A percentile compares a stretch with the other conserved stretches of the same genome.
Evolutionary conservation across 2,329 filamentous ascomycete genomes (phyloP).

Genomic region (Ilyonectria destructans): DNA sequence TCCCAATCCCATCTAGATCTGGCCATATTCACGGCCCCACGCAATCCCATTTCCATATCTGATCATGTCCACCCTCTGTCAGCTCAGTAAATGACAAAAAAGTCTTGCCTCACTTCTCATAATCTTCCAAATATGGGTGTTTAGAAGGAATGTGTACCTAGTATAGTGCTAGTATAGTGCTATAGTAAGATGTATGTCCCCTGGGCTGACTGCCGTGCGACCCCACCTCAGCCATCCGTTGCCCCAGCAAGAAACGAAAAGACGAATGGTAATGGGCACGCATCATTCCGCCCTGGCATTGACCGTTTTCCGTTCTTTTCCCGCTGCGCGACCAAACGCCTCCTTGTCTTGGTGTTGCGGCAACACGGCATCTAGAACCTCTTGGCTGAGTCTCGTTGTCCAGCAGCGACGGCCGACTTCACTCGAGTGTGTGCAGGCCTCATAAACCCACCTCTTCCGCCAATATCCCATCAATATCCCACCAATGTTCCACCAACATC

Average conservation of each 20-base stretch:
- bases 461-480: background rate
- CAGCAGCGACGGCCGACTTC: background rate
- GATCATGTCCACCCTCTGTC: background rate
- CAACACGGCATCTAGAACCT: constrained; percentile 4
- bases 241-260: background rate
- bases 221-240: constrained; percentile 3
- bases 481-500: background rate
- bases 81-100: background rate
- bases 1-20: background rate
- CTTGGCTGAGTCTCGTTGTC: background rate
- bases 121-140: background rate
- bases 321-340: constrained; percentile 14
- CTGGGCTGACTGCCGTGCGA: background rate
- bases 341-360: background rate
- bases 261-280: constrained; percentile 5
- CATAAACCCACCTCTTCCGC: no score
- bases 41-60: background rate
- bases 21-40: background rate
- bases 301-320: constrained; percentile 21
- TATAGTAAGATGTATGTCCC: background rate
- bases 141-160: background rate
- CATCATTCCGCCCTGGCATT: constrained; percentile 11
- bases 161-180: background rate
- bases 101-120: background rate
- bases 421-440: no score